Conservation (phyloP, 495 filamentous ascomycete genomes). For the Penicillium lagena region DNA sequence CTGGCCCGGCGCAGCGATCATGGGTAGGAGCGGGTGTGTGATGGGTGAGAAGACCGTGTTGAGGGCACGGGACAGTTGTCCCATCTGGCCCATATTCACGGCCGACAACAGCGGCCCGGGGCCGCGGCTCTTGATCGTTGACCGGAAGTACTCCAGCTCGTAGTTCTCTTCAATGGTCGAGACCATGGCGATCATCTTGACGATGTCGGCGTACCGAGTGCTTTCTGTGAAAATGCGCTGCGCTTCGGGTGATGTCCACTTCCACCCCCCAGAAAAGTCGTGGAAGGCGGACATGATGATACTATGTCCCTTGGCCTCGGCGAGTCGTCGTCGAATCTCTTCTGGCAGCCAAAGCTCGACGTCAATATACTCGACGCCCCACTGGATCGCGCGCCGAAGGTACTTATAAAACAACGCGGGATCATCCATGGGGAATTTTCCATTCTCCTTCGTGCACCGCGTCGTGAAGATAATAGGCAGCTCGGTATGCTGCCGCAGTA, state of each 20-base stretch:
- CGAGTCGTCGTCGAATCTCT: conserved; percentile 58
- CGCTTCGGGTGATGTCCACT: conserved; percentile 67
- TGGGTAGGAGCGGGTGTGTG: conserved; percentile 75
- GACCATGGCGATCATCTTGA: conserved; percentile 84
- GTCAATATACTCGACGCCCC: conserved; percentile 84
- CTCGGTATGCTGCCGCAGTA: conserved; percentile 73
- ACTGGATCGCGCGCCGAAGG: conserved; percentile 70
- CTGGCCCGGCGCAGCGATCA: conserved; percentile 80
- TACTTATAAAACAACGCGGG: conserved; percentile 69
- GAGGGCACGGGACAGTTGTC: conserved; percentile 71
- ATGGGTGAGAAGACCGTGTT: conserved; percentile 83
- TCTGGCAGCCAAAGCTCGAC: conserved; percentile 83
- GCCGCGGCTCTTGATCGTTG: conserved; percentile 60
- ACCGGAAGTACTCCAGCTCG: conserved; percentile 81
- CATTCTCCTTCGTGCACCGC: conserved; percentile 72
- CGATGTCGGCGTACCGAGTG: conserved; percentile 69
- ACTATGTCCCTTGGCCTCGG: conserved; percentile 64
- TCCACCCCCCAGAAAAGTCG: conserved; percentile 77
- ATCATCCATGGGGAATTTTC: conserved; percentile 75
- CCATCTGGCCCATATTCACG: conserved; percentile 79
- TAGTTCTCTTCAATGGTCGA: conserved; percentile 75
- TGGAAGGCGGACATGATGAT: conserved; percentile 83
- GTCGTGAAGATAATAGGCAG: conserved; percentile 84
- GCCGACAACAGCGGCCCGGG: conserved; percentile 67
- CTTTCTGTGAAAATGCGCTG: conserved; percentile 62